Percentiles rank a stretch among this genome's conserved stretches.
These are phyloP conservation scores for Sordariomycetes sp. DNA, from an alignment of 2,329 filamentous ascomycete genomes.

Conservation along the genomic window DNA sequence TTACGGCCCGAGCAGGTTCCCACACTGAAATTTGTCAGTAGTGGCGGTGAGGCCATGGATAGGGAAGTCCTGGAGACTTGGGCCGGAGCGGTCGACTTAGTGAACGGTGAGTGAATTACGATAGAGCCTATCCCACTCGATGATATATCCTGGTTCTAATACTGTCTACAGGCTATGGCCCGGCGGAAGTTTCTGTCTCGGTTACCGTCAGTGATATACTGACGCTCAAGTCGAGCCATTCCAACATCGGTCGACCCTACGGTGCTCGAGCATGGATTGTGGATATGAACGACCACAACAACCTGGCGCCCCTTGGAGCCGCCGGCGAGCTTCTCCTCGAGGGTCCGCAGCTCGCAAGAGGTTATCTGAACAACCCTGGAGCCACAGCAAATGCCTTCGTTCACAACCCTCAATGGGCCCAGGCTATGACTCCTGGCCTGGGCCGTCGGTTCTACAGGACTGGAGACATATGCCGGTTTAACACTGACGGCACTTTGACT, in stretches of 20 bases:
- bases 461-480: conserved; percentile 29
- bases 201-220: not conserved
- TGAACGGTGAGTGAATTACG: no score
- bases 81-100: no score
- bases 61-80: no score
- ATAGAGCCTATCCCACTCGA: no score
- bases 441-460: conserved; percentile 25
- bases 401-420: conserved; percentile 14
- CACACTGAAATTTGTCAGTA: no score
- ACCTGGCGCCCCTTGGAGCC: conserved; percentile 13
- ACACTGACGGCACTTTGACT: conserved; percentile 10
- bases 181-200: not conserved
- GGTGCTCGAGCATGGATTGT: conserved; percentile 12
- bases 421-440: conserved; percentile 4
- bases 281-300: conserved; percentile 11
- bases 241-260: not conserved
- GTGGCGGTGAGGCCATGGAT: no score
- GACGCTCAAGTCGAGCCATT: not conserved
- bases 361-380: conserved; percentile 28
- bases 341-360: conserved; percentile 31
- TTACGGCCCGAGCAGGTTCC: not conserved
- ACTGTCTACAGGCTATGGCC: no score
- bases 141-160: no score
- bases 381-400: conserved; percentile 18
- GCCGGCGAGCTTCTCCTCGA: conserved; percentile 22